Evolutionary conservation across 495 filamentous ascomycete species (phyloP).

Genomic region (Halenospora varia): DNA sequence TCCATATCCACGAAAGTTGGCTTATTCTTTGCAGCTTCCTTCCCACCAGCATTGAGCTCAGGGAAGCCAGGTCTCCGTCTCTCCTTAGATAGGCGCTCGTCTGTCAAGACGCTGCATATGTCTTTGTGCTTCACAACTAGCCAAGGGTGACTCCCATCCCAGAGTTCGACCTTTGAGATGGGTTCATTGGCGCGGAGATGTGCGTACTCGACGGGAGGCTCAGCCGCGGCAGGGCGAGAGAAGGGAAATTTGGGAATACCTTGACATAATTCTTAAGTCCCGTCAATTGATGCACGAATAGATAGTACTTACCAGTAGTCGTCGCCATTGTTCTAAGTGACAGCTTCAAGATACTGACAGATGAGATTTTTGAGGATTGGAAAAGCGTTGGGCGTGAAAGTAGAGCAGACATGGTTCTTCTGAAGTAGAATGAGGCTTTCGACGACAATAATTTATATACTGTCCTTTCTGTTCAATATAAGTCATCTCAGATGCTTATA

Average conservation of each 20-base stretch:
- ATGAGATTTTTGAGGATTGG: background rate
- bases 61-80: slow-evolving; percentile 36
- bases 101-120: slow-evolving; percentile 38
- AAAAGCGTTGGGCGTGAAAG: background rate
- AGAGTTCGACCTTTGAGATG: slow-evolving; percentile 40
- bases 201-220: slow-evolving; percentile 39
- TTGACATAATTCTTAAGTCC: background rate
- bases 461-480: background rate
- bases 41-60: slow-evolving; percentile 35
- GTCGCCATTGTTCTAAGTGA: background rate
- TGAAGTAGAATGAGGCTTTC: background rate
- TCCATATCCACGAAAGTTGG: slow-evolving; percentile 49
- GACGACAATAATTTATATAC: background rate
- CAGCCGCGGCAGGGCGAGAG: slow-evolving; percentile 30
- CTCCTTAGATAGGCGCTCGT: slow-evolving; percentile 35
- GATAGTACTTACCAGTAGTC: background rate
- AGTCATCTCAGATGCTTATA: background rate
- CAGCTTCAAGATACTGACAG: background rate
- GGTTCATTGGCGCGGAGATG: slow-evolving; percentile 35
- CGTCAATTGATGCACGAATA: background rate
- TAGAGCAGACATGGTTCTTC: background rate
- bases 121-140: slow-evolving; percentile 42
- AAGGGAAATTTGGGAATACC: slow-evolving; percentile 37
- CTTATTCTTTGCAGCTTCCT: slow-evolving; percentile 36
- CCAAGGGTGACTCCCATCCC: slow-evolving; percentile 40